Percentiles rank a stretch among this genome's conserved stretches.
Conservation (phyloP, 345 rosid species). For the Excoecaria cochinchinensis region DNA sequence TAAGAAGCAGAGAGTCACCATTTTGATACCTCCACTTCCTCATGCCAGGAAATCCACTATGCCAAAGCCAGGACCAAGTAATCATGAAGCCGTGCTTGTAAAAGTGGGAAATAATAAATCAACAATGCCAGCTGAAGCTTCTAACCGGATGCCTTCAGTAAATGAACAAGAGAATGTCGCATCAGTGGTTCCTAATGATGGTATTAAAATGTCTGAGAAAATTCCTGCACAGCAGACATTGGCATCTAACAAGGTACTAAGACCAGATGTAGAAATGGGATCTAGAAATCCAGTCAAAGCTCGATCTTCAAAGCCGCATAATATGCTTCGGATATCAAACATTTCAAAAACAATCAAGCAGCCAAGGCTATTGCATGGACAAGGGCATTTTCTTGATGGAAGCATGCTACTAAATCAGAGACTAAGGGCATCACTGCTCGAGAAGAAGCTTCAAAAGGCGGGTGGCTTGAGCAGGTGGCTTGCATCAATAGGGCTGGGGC, state of each 20-base stretch:
- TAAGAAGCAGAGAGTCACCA: slow-evolving; percentile 65
- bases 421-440: slow-evolving; percentile 66
- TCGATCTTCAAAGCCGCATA: slow-evolving; percentile 12
- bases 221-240: slow-evolving; percentile 24
- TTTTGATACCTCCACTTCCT: slow-evolving; percentile 60
- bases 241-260: slow-evolving; percentile 22
- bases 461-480: slow-evolving; percentile 85
- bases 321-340: slow-evolving; percentile 26
- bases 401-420: slow-evolving; percentile 42
- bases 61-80: slow-evolving; percentile 39
- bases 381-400: slow-evolving; percentile 40
- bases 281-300: slow-evolving; percentile 13
- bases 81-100: slow-evolving; percentile 26
- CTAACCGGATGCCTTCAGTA: slow-evolving; percentile 21
- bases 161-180: slow-evolving; percentile 39
- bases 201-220: slow-evolving; percentile 17
- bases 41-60: slow-evolving; percentile 21
- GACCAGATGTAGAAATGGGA: slow-evolving; percentile 18
- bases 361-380: slow-evolving; percentile 37
- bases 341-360: slow-evolving; percentile 33
- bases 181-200: slow-evolving; percentile 17
- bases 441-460: slow-evolving; percentile 70
- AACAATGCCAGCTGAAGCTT: slow-evolving; percentile 21
- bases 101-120: slow-evolving; percentile 24
- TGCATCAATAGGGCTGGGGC: slow-evolving; percentile 68